Conservation (phyloP, 2,329 filamentous ascomycete genomes). For the Tothia fuscella region DNA sequence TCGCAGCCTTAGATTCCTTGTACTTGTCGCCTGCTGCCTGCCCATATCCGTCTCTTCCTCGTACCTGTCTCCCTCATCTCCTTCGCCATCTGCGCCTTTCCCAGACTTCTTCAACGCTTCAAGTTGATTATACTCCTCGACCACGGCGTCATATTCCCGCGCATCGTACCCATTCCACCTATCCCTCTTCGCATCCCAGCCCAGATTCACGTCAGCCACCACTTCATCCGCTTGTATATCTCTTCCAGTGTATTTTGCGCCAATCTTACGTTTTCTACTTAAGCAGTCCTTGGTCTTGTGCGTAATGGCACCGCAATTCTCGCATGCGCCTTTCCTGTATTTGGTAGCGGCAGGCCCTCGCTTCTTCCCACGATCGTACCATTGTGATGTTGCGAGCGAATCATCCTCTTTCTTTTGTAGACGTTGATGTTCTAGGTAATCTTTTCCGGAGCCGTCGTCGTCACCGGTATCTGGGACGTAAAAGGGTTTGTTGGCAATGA, state of each 20-base stretch:
- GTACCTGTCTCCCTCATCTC: conserved; percentile 53
- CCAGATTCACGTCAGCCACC: conserved; percentile 71
- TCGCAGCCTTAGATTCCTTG: conserved; percentile 77
- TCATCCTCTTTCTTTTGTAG: conserved; percentile 53
- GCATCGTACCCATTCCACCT: conserved; percentile 97
- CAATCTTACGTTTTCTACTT: conserved; percentile 73
- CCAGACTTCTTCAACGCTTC: conserved; percentile 54
- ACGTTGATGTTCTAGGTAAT: conserved; percentile 96
- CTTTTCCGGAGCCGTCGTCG: conserved; percentile 60
- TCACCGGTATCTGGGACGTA: conserved; percentile 51
- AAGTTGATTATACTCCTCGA: conserved; percentile 79
- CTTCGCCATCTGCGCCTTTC: conserved; percentile 30
- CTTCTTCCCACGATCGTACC: conserved; percentile 86
- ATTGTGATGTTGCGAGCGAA: conserved; percentile 60
- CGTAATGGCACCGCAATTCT: conserved; percentile 95
- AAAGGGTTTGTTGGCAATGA: conserved; percentile 97
- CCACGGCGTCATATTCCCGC: conserved; percentile 65
- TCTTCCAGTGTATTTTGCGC: conserved; percentile 82
- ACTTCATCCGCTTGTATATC: conserved; percentile 90
- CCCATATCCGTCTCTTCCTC: conserved; percentile 97
- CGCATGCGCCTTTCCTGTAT: conserved; percentile 93
- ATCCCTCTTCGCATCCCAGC: conserved; percentile 96
- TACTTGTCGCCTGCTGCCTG: conserved; percentile 79
- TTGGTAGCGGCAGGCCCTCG: conserved; percentile 82
- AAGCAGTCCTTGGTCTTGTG: conserved; percentile 94